Evolutionary conservation across 2,329 filamentous ascomycete genomes (phyloP).

Genomic region (Phaeomoniella chlamydospora): DNA sequence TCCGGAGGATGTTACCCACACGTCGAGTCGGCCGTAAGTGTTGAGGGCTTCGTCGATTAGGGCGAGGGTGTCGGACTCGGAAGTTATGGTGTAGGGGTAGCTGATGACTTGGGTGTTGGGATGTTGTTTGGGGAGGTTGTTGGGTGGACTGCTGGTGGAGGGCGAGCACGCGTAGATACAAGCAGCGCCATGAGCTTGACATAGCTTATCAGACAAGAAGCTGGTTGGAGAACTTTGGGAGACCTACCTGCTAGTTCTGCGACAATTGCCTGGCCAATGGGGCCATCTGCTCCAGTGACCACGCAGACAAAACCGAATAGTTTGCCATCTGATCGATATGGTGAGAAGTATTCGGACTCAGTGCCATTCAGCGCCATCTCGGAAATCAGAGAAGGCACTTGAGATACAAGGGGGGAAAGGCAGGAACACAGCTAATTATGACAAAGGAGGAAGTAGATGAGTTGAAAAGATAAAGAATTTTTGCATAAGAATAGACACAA

Average conservation of each 20-base stretch:
- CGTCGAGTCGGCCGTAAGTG: conserved; percentile 42
- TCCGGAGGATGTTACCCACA: conserved; percentile 45
- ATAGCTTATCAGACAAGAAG: neutral
- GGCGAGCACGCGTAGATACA: conserved; percentile 36
- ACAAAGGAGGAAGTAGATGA: neutral
- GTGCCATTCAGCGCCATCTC: conserved; percentile 7
- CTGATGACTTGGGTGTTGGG: conserved; percentile 47
- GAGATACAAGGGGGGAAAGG: neutral
- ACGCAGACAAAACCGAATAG: conserved; percentile 52
- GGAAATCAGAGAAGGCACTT: neutral
- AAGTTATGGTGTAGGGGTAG: conserved; percentile 44
- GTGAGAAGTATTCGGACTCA: conserved; percentile 37
- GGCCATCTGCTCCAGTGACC: conserved; percentile 46
- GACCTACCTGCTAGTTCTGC: conserved; percentile 40
- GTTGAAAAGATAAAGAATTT: too few relatives aligned
- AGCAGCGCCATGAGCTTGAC: conserved; percentile 45
- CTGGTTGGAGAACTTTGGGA: too few relatives aligned
- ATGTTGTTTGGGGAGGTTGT: conserved; percentile 24
- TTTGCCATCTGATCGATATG: conserved; percentile 43
- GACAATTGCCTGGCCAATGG: conserved; percentile 46
- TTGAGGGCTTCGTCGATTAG: conserved; percentile 52
- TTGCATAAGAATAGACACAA: too few relatives aligned
- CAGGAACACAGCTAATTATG: neutral
- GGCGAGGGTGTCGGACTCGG: conserved; percentile 44
- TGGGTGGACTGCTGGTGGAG: conserved; percentile 17